Evolutionary conservation across 345 rosid species (phyloP).

Genomic region (Hirschfeldia incana): DNA sequence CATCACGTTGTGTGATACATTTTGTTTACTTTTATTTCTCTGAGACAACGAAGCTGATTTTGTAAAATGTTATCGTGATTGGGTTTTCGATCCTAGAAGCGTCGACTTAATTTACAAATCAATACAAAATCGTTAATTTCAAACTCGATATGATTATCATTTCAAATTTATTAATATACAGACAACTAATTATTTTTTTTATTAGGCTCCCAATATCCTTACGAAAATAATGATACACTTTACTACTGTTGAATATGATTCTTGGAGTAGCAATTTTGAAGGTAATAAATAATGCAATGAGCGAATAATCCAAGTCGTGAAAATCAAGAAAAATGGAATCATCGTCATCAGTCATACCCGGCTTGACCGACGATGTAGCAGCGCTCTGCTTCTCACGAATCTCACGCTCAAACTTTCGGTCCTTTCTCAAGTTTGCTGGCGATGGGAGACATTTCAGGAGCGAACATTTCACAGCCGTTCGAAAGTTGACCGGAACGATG

Average conservation of each 20-base stretch:
- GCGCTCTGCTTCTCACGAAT: slow-evolving; percentile 69
- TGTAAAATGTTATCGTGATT: not conserved
- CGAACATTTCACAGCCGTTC: slow-evolving; percentile 61
- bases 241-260: too few relatives aligned
- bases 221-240: too few relatives aligned
- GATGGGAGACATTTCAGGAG: slow-evolving; percentile 75
- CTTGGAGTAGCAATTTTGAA: too few relatives aligned
- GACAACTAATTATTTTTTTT: too few relatives aligned
- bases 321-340: not conserved
- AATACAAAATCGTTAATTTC: not conserved
- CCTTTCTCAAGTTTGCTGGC: slow-evolving; percentile 65
- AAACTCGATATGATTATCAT: too few relatives aligned
- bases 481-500: slow-evolving; percentile 60
- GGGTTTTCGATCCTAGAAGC: not conserved
- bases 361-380: slow-evolving; percentile 83
- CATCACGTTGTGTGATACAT: not conserved
- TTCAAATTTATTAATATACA: too few relatives aligned
- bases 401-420: slow-evolving; percentile 60
- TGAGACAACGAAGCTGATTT: slow-evolving; percentile 8
- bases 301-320: not conserved
- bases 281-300: not conserved
- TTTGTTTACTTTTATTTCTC: slow-evolving; percentile 6
- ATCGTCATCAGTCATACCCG: slow-evolving; percentile 46
- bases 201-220: too few relatives aligned
- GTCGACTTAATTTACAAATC: not conserved